Evolutionary conservation across 345 rosid species (phyloP).

Genomic region (Punica granatum): DNA sequence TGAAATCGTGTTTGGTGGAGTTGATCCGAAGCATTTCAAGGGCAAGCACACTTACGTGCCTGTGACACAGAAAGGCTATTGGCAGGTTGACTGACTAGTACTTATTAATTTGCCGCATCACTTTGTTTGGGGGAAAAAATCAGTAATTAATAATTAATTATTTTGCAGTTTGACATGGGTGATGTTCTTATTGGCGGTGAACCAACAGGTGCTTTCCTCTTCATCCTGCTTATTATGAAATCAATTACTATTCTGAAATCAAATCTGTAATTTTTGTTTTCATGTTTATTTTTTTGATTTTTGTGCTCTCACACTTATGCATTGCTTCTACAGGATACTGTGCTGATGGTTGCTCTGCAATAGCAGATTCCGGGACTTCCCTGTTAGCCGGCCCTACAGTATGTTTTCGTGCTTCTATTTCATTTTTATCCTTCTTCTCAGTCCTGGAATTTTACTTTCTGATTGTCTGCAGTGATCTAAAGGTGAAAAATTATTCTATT

Average conservation of each 20-base stretch:
- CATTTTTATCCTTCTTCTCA: no score
- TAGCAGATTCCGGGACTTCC: conserved; percentile 83
- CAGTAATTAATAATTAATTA: not conserved
- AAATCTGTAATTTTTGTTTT: no score
- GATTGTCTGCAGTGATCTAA: no score
- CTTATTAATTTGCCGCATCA: no score
- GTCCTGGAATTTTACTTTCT: no score
- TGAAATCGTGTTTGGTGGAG: conserved; percentile 66
- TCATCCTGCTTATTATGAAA: no score
- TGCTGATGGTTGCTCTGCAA: conserved; percentile 47
- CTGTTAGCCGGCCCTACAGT: conserved; percentile 72
- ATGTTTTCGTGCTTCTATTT: conserved; percentile 11
- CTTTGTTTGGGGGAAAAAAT: not conserved
- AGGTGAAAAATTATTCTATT: no score
- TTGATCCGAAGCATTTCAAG: conserved; percentile 52
- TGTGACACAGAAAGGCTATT: conserved; percentile 53
- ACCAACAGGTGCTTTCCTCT: conserved; percentile 43
- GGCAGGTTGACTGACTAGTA: conserved; percentile 60
- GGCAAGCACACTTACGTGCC: conserved; percentile 67
- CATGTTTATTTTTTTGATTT: no score
- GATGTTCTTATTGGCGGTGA: conserved; percentile 48
- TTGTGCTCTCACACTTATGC: not conserved
- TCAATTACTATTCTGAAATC: no score
- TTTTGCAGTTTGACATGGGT: conserved; percentile 57
- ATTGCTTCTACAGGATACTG: conserved; percentile 39